These are phyloP conservation scores for Schizophyllum amplum DNA, from an alignment of 1,284 basidiomycete genomes.

Conservation along the genomic window DNA sequence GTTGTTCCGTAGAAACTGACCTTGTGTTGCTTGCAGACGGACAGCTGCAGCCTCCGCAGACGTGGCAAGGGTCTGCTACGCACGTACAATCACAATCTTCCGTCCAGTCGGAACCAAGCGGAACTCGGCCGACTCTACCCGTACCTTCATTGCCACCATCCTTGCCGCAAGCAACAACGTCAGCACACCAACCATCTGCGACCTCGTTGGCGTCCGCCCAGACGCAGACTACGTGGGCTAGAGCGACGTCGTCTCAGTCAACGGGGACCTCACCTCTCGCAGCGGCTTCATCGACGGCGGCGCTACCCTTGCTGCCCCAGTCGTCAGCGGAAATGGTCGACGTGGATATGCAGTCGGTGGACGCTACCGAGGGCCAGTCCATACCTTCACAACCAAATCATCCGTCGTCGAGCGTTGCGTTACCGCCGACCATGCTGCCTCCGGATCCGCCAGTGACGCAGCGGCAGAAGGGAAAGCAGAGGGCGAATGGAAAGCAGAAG, in stretches of 20 bases:
- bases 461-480: slow-evolving; percentile 7
- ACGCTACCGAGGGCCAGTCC: too few relatives aligned
- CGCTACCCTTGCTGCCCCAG: too few relatives aligned
- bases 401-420: background rate
- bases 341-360: too few relatives aligned
- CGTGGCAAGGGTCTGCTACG: background rate
- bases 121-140: background rate
- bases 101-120: background rate
- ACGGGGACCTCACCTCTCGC: too few relatives aligned
- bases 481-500: slow-evolving; percentile 7
- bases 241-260: too few relatives aligned
- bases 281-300: too few relatives aligned
- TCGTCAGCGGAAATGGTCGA: too few relatives aligned
- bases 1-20: background rate
- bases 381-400: background rate
- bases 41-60: background rate
- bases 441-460: background rate
- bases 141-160: too few relatives aligned
- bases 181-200: too few relatives aligned
- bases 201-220: too few relatives aligned
- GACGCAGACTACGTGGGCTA: too few relatives aligned
- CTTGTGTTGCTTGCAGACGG: background rate
- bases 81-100: background rate
- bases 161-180: too few relatives aligned
- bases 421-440: background rate